Evolutionary conservation across 768 basidiomycete genomes (phyloP).

Genomic region (Boletellus sp.): DNA sequence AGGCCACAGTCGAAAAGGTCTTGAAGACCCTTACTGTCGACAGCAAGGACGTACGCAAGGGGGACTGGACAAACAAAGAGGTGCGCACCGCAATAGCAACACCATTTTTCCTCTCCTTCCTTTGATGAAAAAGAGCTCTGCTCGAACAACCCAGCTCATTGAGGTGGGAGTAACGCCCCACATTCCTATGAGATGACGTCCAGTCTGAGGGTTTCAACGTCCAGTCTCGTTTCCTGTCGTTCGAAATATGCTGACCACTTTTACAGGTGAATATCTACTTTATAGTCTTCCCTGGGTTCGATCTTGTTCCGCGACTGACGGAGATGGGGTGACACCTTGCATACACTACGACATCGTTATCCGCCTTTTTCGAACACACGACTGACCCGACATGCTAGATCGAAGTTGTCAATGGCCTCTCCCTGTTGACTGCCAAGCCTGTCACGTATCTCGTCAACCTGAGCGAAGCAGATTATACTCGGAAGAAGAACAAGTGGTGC

Average conservation of each 20-base stretch:
- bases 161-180: conserved; percentile 93
- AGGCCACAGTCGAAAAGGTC: conserved; percentile 87
- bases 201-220: conserved; percentile 36
- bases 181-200: conserved; percentile 61
- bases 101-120: conserved; percentile 4
- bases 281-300: conserved; percentile 36
- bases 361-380: background rate
- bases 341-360: conserved; percentile 27
- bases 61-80: conserved; percentile 96
- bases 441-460: conserved; percentile 98
- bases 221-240: background rate
- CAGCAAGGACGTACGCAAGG: conserved; percentile 87
- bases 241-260: conserved; percentile 4
- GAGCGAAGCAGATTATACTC: conserved; percentile 87
- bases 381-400: conserved; percentile 48
- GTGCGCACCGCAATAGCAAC: conserved; percentile 39
- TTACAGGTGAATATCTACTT: conserved; percentile 21
- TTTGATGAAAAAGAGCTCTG: conserved; percentile 76
- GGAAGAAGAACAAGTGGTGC: conserved; percentile 99
- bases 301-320: no score
- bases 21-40: conserved; percentile 74
- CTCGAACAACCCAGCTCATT: conserved; percentile 95
- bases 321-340: conserved; percentile 80
- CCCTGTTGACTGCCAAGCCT: conserved; percentile 92
- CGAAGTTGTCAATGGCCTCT: conserved; percentile 84